A percentile compares a stretch with the other conserved stretches of the same genome.
phyloP scores from a whole-genome alignment of 2,329 filamentous ascomycete genomes.

The Diaporthe helianthi region DNA sequence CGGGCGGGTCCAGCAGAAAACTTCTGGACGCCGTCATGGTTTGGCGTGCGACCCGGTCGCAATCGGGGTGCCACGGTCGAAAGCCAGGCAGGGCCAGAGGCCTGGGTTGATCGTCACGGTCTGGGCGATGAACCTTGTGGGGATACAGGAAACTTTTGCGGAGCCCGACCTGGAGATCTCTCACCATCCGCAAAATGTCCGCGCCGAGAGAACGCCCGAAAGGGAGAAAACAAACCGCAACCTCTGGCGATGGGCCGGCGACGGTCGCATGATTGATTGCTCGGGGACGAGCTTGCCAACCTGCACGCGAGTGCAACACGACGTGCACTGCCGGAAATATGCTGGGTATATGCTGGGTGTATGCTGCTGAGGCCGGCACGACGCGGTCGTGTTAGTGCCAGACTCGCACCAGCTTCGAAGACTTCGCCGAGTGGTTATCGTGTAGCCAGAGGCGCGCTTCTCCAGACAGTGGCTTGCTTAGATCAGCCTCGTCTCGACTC shows the following conservation, averaged over 20 bases:
- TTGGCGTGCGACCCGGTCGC: slow-evolving; percentile 11
- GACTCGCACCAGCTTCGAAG: slow-evolving; percentile 10
- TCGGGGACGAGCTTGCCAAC: not conserved
- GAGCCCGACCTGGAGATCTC: slow-evolving; percentile 33
- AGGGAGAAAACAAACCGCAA: slow-evolving; percentile 20
- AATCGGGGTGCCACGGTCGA: slow-evolving; percentile 11
- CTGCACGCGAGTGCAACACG: slow-evolving; percentile 3
- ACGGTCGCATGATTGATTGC: slow-evolving; percentile 19
- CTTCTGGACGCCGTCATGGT: slow-evolving; percentile 28
- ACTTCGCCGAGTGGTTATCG: not conserved
- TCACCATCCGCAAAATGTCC: slow-evolving; percentile 27
- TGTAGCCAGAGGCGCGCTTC: not conserved
- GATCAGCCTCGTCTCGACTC: slow-evolving; percentile 20
- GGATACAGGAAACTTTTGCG: slow-evolving; percentile 28
- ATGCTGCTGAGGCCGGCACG: slow-evolving; percentile 2
- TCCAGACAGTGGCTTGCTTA: slow-evolving; percentile 17
- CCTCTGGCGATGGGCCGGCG: slow-evolving; percentile 31
- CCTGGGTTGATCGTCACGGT: slow-evolving; percentile 32
- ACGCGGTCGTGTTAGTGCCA: not conserved
- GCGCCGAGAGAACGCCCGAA: slow-evolving; percentile 35
- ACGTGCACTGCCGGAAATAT: slow-evolving; percentile 1
- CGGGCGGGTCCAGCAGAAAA: slow-evolving; percentile 26
- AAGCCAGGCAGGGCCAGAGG: not conserved
- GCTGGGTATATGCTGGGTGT: no score
- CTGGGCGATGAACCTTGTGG: slow-evolving; percentile 33